Conservation (phyloP, 2,329 filamentous ascomycete genomes). For the Arthrinium phaeospermum region DNA sequence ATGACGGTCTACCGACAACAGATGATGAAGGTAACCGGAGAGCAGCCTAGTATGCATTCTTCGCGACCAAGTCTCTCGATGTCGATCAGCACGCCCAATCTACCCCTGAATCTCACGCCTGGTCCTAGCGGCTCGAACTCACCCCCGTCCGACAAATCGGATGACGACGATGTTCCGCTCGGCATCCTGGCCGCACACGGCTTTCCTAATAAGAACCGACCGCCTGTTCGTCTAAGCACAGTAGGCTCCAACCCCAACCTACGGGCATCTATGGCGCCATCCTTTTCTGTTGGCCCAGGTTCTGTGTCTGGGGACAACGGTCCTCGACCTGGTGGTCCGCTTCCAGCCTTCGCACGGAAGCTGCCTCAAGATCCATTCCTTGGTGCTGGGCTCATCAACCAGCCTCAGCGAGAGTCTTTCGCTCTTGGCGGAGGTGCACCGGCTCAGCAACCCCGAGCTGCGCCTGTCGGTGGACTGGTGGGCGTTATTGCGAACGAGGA, state of each 20-base stretch:
- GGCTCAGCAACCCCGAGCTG: constrained; percentile 44
- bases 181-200: constrained; percentile 88
- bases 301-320: constrained; percentile 61
- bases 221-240: constrained; percentile 69
- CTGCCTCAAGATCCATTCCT: constrained; percentile 86
- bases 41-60: constrained; percentile 56
- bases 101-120: constrained; percentile 44
- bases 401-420: constrained; percentile 75
- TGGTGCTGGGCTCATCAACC: constrained; percentile 77
- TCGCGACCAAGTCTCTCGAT: constrained; percentile 61
- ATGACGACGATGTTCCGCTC: constrained; percentile 87
- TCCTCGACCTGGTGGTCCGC: constrained; percentile 46
- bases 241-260: constrained; percentile 76
- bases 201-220: constrained; percentile 79
- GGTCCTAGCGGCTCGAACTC: constrained; percentile 44
- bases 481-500: constrained; percentile 90
- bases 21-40: constrained; percentile 96
- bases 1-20: constrained; percentile 89
- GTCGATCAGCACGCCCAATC: constrained; percentile 68
- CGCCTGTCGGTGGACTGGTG: constrained; percentile 79
- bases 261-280: constrained; percentile 57
- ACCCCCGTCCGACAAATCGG: constrained; percentile 58
- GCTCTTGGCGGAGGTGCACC: constrained; percentile 66
- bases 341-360: constrained; percentile 83
- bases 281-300: constrained; percentile 56